Percentiles rank a stretch among this genome's conserved stretches.
Conservation (phyloP, 2,329 filamentous ascomycete genomes). For the Sporothrix inflata region DNA sequence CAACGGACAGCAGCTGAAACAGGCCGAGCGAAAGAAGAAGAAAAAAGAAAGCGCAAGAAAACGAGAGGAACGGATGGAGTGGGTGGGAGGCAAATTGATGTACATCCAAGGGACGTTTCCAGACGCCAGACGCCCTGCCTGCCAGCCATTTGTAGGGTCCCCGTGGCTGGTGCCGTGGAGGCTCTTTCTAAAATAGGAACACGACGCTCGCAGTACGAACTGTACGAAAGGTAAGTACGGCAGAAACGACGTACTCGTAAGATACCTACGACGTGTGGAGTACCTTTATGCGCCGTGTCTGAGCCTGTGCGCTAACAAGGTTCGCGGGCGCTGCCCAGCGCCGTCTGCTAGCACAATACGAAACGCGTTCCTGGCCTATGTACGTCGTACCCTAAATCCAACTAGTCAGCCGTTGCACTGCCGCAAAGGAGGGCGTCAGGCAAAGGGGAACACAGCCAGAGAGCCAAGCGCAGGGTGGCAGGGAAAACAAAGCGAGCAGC, state of each 20-base stretch:
- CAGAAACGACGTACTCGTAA: no score
- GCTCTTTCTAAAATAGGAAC: slow-evolving; percentile 17
- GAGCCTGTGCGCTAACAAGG: slow-evolving; percentile 18
- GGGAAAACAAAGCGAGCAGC: no score
- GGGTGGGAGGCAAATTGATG: not conserved
- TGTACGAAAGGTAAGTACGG: not conserved
- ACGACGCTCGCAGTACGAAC: not conserved
- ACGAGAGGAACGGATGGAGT: not conserved
- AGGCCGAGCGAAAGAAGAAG: not conserved
- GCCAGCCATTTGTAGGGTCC: no score
- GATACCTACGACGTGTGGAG: not conserved
- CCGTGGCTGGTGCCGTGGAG: not conserved
- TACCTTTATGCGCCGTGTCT: not conserved
- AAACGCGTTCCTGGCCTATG: slow-evolving; percentile 5
- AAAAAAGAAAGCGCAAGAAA: not conserved
- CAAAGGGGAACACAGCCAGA: slow-evolving; percentile 2
- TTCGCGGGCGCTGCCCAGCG: not conserved
- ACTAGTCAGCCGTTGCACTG: slow-evolving; percentile 23
- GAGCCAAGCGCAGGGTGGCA: slow-evolving; percentile 7
- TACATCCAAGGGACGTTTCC: not conserved
- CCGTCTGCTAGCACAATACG: slow-evolving; percentile 1
- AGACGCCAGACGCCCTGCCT: not conserved
- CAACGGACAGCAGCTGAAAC: slow-evolving; percentile 3
- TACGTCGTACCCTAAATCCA: not conserved
- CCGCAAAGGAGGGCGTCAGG: not conserved